Evolutionary conservation across 352 stramenopile species (phyloP), one percentile per base, ranked within the genome.

Genomic region (Phytophthora megakarya): DNA sequence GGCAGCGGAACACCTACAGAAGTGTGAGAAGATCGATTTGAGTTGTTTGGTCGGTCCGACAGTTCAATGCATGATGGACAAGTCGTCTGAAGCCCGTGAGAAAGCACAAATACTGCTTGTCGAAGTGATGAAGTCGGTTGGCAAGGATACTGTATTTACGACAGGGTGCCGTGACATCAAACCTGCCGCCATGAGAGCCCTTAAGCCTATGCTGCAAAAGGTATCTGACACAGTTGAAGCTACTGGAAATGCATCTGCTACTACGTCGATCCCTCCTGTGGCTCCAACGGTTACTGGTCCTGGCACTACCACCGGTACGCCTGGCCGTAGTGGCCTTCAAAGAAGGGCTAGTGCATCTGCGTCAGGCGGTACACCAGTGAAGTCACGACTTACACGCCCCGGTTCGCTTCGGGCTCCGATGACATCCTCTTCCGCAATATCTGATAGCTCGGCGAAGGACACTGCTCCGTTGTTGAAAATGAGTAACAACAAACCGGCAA

Each of bases 141-240:
- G 88, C 0, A 88, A 92, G 45, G 82, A 94, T 35, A 67, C 72
- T 8, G 80, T 94, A 5, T 42, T 93, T 25, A 89, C 78, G 5
- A 76, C 66, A 10, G 86, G 85, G 8, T 96, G 88, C 33, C 69
- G 88, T 13, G 84, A 95, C 50, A 87, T 96, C 44, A 92, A 95
- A 43, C 88, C 88, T 25, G 88, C 88, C 4, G 84, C 92, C 23
- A 96, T 96, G 88, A 78, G 88, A 32, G 86, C 84, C 35, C 61
- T 96, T 5, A 88, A 90, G n/a, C 88, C 88, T n/a, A 71, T 95
- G 23, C 81, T 96, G 10, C 75, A 92, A 37, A 94, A 94, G 53
- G 85, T 90, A 5, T 80, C 57, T 35, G 77, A 88, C 22, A 49
- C 68, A 22, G 72, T 76, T 3, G 76, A 87, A 32, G 75, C 54